Percentiles rank a stretch among this genome's conserved stretches.
Evolutionary conservation across 768 basidiomycete species (phyloP).

Genomic region (Mycena filopes): DNA sequence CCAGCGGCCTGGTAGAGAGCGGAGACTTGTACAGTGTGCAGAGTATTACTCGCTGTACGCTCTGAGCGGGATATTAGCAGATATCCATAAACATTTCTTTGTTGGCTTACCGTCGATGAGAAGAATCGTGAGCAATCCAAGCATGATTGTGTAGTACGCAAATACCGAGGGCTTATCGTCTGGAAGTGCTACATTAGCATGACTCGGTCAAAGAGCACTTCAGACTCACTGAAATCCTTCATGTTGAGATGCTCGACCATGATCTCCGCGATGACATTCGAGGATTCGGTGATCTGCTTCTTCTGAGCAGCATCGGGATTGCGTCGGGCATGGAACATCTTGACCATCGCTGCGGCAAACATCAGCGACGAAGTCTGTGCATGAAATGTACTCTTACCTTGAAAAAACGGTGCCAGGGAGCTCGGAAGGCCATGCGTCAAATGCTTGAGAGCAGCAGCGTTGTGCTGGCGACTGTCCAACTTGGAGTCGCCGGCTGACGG

Average conservation of each 20-base stretch:
- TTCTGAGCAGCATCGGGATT: conserved; percentile 80
- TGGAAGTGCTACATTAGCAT: conserved; percentile 35
- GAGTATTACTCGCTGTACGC: conserved; percentile 73
- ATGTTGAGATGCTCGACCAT: conserved; percentile 76
- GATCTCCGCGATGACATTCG: conserved; percentile 74
- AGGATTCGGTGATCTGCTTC: conserved; percentile 79
- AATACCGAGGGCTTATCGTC: conserved; percentile 47
- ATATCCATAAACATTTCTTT: conserved; percentile 4
- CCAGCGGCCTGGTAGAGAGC: conserved; percentile 81
- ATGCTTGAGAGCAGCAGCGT: conserved; percentile 82
- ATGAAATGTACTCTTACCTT: conserved; percentile 61
- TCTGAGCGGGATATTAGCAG: conserved; percentile 56
- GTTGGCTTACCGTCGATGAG: conserved; percentile 59
- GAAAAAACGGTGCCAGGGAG: conserved; percentile 84
- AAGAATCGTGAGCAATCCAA: conserved; percentile 56
- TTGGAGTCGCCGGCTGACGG: conserved; percentile 40
- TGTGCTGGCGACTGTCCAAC: conserved; percentile 64
- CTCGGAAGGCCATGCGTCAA: conserved; percentile 82
- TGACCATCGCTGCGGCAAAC: conserved; percentile 74
- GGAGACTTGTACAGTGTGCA: conserved; percentile 86
- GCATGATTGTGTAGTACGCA: conserved; percentile 59
- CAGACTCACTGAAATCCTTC: conserved; percentile 60
- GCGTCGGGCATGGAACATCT: conserved; percentile 85
- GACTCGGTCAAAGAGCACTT: not conserved
- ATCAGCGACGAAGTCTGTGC: not conserved